Percentiles rank a stretch among this genome's conserved stretches.
Evolutionary conservation across 2,329 filamentous ascomycete genomes (phyloP).

Genomic region (Trichocomaceae sp.): DNA sequence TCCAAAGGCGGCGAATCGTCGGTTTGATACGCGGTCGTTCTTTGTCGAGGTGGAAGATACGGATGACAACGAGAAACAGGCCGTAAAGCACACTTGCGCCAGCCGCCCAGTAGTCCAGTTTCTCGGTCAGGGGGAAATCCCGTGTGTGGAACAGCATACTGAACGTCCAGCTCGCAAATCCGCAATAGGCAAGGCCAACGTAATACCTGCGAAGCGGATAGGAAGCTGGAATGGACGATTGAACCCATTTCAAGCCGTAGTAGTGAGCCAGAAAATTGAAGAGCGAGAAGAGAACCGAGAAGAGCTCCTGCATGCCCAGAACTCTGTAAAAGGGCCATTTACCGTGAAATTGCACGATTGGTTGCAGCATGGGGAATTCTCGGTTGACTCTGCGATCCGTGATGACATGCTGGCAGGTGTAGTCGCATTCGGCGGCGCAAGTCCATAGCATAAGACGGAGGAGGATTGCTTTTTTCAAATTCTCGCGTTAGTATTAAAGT

Average conservation of each 20-base stretch:
- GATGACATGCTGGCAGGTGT: constrained; percentile 91
- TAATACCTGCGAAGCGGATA: constrained; percentile 81
- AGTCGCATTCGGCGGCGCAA: constrained; percentile 92
- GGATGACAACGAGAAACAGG: constrained; percentile 74
- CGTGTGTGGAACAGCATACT: constrained; percentile 89
- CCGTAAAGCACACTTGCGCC: constrained; percentile 87
- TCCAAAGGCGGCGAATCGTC: constrained; percentile 66
- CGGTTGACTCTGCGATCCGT: constrained; percentile 63
- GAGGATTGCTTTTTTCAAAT: constrained; percentile 57
- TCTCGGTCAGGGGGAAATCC: constrained; percentile 80
- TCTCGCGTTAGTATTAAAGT: constrained; percentile 20
- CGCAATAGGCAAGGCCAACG: constrained; percentile 69
- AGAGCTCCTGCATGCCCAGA: constrained; percentile 89
- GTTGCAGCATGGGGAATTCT: constrained; percentile 56
- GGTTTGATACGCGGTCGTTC: constrained; percentile 41
- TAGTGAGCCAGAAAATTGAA: constrained; percentile 85
- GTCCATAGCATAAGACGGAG: constrained; percentile 86
- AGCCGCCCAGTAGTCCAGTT: constrained; percentile 92
- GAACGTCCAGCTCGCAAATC: constrained; percentile 76
- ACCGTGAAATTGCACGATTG: constrained; percentile 87
- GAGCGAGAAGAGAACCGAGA: constrained; percentile 85
- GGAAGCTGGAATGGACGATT: constrained; percentile 59
- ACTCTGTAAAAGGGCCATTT: constrained; percentile 97
- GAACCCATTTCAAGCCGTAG: constrained; percentile 65
- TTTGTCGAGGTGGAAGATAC: constrained; percentile 75